A percentile compares a stretch with the other conserved stretches of the same genome.
These are phyloP conservation scores for Glaciozyma antarctica DNA, from an alignment of 768 basidiomycete genomes.

Conservation along the genomic window DNA sequence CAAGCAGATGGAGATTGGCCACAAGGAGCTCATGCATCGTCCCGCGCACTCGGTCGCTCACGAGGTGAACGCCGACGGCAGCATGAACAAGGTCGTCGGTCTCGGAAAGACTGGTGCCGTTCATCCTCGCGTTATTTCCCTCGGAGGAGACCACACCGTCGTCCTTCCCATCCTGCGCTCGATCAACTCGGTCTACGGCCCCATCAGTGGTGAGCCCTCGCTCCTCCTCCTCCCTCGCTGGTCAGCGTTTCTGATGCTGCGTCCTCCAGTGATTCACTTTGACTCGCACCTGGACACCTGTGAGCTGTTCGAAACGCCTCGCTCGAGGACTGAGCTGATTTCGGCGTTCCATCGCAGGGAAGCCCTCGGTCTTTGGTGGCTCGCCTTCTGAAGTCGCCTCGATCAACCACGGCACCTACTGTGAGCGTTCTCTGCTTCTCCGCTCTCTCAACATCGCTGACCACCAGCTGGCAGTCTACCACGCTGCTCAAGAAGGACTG, in stretches of 20 bases:
- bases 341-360: neutral
- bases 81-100: neutral
- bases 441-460: neutral
- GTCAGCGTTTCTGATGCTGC: neutral
- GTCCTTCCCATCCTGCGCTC: conserved; percentile 23
- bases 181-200: conserved; percentile 18
- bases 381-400: neutral
- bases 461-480: conserved; percentile 45
- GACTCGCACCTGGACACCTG: conserved; percentile 9
- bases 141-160: conserved; percentile 27
- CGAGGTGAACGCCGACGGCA: neutral
- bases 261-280: neutral
- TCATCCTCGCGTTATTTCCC: conserved; percentile 14
- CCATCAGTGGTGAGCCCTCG: neutral
- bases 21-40: conserved; percentile 1
- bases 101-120: neutral
- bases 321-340: neutral
- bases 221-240: neutral
- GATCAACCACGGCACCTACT: conserved; percentile 13
- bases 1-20: conserved; percentile 16
- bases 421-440: neutral
- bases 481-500: conserved; percentile 67
- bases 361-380: neutral
- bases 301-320: neutral
- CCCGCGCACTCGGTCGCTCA: neutral